These are phyloP conservation scores for Cardamine occulta DNA, from an alignment of 345 rosid genomes.

Conservation along the genomic window DNA sequence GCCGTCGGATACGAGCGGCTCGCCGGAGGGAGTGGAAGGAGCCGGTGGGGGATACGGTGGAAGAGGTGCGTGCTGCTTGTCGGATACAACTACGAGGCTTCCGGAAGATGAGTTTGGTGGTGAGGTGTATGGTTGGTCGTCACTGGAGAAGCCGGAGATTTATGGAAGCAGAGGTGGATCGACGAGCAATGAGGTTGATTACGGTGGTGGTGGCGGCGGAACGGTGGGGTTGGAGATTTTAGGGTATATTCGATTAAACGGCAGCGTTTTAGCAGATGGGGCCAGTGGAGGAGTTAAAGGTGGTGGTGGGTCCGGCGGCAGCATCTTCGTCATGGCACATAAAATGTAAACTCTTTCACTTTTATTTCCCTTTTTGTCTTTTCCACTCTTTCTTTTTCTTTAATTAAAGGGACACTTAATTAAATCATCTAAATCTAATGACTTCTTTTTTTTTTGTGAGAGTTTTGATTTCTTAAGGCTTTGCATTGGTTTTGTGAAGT, in stretches of 20 bases:
- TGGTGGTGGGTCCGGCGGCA: slow-evolving; percentile 99
- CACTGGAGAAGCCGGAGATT: slow-evolving; percentile 65
- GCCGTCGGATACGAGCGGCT: slow-evolving; percentile 82
- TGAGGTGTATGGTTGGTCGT: slow-evolving; percentile 84
- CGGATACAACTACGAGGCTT: slow-evolving; percentile 56
- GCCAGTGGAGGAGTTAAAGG: slow-evolving; percentile 83
- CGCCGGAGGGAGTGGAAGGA: slow-evolving; percentile 87
- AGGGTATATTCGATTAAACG: slow-evolving; percentile 59
- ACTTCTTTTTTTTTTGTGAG: slow-evolving; percentile 12
- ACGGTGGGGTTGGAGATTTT: slow-evolving; percentile 55
- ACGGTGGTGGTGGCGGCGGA: slow-evolving; percentile 97
- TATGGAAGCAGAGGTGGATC: slow-evolving; percentile 88
- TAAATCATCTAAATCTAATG: background rate
- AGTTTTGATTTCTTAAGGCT: slow-evolving; percentile 11
- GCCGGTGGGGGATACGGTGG: slow-evolving; percentile 98
- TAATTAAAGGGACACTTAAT: background rate
- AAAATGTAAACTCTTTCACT: slow-evolving; percentile 64
- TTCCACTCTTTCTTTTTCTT: slow-evolving; percentile 12
- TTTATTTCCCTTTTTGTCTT: slow-evolving; percentile 12
- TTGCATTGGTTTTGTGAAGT: slow-evolving; percentile 21
- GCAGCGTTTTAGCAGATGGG: slow-evolving; percentile 81
- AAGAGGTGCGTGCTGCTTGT: slow-evolving; percentile 82
- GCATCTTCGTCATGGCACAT: slow-evolving; percentile 67
- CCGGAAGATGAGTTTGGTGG: slow-evolving; percentile 98
- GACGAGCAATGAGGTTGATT: slow-evolving; percentile 80